These are phyloP conservation scores for Pseudocercospora pini-densiflorae DNA, from an alignment of 2,329 filamentous ascomycete genomes.

Conservation along the genomic window DNA sequence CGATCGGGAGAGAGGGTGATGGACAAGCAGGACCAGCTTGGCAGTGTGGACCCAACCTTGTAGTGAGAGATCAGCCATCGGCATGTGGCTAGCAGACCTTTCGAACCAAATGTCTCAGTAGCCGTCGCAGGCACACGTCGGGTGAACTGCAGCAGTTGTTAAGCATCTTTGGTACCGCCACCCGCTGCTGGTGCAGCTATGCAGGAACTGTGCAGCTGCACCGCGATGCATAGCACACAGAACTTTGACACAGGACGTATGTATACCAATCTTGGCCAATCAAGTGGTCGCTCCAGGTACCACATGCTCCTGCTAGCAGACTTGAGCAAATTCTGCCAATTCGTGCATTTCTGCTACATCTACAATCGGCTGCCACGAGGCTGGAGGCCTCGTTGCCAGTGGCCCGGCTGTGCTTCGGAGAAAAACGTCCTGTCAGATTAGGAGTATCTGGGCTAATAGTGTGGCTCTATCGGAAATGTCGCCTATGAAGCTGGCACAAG, in stretches of 20 bases:
- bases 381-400: neutral
- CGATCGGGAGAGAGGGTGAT: neutral
- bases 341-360: neutral
- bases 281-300: neutral
- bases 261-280: neutral
- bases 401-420: neutral
- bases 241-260: neutral
- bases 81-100: neutral
- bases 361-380: neutral
- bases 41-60: neutral
- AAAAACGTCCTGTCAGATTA: neutral
- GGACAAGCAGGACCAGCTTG: neutral
- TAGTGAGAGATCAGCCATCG: neutral
- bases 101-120: neutral
- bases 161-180: neutral
- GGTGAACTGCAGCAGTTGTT: neutral
- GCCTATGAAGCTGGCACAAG: neutral
- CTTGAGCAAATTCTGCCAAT: neutral
- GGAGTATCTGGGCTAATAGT: neutral
- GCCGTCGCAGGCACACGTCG: neutral
- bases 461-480: neutral
- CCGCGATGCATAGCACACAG: neutral
- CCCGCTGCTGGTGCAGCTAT: neutral
- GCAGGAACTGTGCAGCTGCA: slow-evolving; percentile 2
- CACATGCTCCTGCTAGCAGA: neutral